Evolutionary conservation across 2,329 filamentous ascomycete genomes (phyloP).

Genomic region (Pseudogymnoascus sp.): DNA sequence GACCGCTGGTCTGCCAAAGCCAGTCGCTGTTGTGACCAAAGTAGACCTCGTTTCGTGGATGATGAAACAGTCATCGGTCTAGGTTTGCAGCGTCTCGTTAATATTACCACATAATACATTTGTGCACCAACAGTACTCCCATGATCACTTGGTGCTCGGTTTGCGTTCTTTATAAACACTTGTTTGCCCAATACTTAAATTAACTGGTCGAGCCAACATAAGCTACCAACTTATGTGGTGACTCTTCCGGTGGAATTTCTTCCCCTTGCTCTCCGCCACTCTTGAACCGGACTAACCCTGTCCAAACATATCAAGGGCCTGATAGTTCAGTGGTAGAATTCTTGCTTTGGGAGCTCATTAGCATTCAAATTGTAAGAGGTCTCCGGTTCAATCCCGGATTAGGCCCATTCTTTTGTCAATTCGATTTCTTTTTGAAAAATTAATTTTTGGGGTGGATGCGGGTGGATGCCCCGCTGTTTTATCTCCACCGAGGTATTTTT

Average conservation of each 20-base stretch:
- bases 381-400: not conserved
- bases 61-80: conserved; percentile 52
- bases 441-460: no score
- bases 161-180: not conserved
- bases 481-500: not conserved
- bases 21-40: conserved; percentile 88
- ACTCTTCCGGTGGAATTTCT: no score
- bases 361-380: conserved; percentile 4
- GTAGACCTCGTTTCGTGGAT: conserved; percentile 91
- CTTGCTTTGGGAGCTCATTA: not conserved
- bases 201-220: not conserved
- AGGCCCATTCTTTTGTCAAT: not conserved
- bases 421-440: not conserved
- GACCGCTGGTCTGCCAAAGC: conserved; percentile 52
- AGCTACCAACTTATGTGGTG: not conserved
- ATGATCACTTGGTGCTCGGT: not conserved
- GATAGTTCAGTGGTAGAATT: conserved; percentile 4
- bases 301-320: not conserved
- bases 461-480: not conserved
- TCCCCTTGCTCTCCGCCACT: no score
- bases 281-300: not conserved
- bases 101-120: not conserved
- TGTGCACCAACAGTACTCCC: not conserved
- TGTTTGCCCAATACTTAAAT: not conserved
- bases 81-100: not conserved